Evolutionary conservation across 202 grass and related monocot species (phyloP).

Genomic region (Eragrostis tef): DNA sequence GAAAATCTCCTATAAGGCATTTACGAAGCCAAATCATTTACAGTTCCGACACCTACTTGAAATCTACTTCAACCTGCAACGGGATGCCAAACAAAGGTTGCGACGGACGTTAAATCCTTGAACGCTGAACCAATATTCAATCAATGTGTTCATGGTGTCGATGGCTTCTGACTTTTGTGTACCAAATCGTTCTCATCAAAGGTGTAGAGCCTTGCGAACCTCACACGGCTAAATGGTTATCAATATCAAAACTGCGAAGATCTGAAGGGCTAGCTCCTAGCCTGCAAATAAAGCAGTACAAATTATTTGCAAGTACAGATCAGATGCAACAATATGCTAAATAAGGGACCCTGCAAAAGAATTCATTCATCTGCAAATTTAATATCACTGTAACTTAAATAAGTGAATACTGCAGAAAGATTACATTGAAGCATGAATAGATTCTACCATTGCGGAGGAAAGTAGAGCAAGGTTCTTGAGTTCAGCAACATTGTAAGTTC

Average conservation of each 20-base stretch:
- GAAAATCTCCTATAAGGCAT: neutral
- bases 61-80: constrained; percentile 21
- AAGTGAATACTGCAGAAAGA: neutral
- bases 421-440: neutral
- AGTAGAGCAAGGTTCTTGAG: neutral
- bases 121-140: neutral
- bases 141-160: neutral
- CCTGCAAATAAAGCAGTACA: constrained; percentile 54
- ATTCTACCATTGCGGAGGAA: neutral
- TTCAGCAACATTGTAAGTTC: neutral
- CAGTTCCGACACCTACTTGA: constrained; percentile 33
- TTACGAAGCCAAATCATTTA: constrained; percentile 42
- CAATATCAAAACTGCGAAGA: constrained; percentile 77
- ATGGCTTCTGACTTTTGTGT: neutral
- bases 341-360: neutral
- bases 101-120: neutral
- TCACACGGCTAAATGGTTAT: constrained; percentile 72
- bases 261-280: constrained; percentile 80
- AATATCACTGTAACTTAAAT: neutral
- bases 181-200: neutral
- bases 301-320: neutral
- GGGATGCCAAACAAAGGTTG: neutral
- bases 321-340: neutral
- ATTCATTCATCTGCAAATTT: constrained; percentile 6
- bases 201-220: neutral